Conservation (phyloP, 495 filamentous ascomycete genomes). For the Penicillium paxilli region DNA sequence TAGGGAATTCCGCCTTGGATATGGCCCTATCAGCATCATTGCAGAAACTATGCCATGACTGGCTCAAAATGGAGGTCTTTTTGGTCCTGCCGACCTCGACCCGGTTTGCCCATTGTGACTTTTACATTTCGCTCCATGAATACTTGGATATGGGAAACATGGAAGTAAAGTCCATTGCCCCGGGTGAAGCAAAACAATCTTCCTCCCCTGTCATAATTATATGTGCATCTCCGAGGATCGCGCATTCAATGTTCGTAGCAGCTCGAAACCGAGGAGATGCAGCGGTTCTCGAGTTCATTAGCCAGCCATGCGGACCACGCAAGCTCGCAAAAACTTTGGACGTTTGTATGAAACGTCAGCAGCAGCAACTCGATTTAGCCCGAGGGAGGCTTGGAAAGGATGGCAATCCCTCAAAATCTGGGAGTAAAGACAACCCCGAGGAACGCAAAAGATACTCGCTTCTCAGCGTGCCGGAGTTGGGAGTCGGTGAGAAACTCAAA, state of each 20-base stretch:
- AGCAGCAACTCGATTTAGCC: neutral
- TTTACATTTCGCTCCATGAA: conserved; percentile 12
- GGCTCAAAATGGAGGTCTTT: conserved; percentile 9
- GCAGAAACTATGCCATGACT: conserved; percentile 12
- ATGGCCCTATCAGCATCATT: conserved; percentile 7
- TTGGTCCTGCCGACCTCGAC: neutral
- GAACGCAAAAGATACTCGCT: neutral
- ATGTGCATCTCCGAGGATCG: conserved; percentile 1
- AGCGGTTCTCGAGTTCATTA: conserved; percentile 27
- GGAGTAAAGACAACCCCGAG: neutral
- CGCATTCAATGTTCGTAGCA: conserved; percentile 3
- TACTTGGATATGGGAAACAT: neutral
- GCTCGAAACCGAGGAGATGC: neutral
- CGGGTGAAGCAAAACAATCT: neutral
- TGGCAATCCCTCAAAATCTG: neutral
- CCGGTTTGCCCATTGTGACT: conserved; percentile 7
- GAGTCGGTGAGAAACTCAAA: neutral
- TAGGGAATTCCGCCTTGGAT: conserved; percentile 6
- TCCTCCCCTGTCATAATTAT: conserved; percentile 5
- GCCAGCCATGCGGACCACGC: conserved; percentile 52
- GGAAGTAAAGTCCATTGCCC: neutral
- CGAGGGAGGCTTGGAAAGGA: neutral
- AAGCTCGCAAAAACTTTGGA: conserved; percentile 53
- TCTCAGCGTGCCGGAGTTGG: neutral
- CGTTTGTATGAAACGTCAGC: conserved; percentile 28